Base-by-base conservation (phyloP, 345 rosid species). In the Salix koriyanagi region DNA sequence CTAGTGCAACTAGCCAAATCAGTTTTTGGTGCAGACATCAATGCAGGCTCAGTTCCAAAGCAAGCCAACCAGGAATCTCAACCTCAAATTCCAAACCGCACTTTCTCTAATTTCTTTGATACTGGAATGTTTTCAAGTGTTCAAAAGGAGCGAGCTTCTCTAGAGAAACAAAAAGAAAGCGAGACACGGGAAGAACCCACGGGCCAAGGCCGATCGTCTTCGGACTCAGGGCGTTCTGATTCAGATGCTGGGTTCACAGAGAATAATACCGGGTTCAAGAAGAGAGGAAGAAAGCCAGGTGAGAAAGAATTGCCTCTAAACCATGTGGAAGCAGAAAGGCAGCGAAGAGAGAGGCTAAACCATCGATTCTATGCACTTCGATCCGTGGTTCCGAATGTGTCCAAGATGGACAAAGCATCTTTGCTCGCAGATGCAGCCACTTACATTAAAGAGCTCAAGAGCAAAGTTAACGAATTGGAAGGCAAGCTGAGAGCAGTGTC, bases 361-460 rank as follows among this genome's bases (percentile, higher is more conserved):
- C 89, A 87, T 60, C 84, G 97, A 5, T 94, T 92, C 81, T 91
- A 89, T 41, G 88, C 94, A 0, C 87, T 94, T 14, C 84, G 98
- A 26, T 90, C 98, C 0, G 97, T 90, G 15, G 98, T 94, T 64
- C 97, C 98, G 8, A 92, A 91, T 68, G 93, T 94, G 19, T 92
- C 97, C 1, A 94, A 90, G 77, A 92, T 94, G 98, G 98, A 94
- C 78, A 94, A 89, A 82, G 98, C 96, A 0, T 92, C 98, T 2
- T 75, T 94, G 23, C 86, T 94, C 4, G 87, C 89, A 0, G 97
- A 94, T 39, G 93, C 97, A 0, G 92, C 87, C 5, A 74, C 88
- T 61, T 92, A 94, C 74, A 94, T 94, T 62, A 88, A 88, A 71
- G 93, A 94, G 71, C 89, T 94, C 18, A 85, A 81, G 72, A 76